Conservation (phyloP, 257 asterid species). For the Capsicum rhomboideum region DNA sequence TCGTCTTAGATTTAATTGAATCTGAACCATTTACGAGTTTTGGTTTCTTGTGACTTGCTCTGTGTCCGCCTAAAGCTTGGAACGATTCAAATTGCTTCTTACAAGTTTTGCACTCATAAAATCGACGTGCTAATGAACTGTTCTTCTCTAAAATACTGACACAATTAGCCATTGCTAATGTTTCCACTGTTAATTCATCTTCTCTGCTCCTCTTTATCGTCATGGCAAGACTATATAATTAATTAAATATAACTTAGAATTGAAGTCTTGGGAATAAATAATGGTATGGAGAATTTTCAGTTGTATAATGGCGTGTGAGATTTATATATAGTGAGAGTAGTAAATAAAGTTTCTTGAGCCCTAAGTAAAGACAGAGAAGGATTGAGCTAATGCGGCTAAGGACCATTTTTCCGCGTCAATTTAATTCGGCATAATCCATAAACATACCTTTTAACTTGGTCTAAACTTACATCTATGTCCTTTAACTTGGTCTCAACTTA, state of each 20-base stretch:
- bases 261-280: not conserved
- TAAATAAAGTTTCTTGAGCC: not conserved
- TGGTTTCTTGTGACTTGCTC: conserved; percentile 28
- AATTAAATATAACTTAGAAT: too few species aligned
- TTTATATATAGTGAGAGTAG: not conserved
- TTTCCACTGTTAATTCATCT: not conserved
- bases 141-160: not conserved
- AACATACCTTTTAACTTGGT: too few species aligned
- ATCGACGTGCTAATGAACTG: not conserved
- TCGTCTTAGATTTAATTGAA: not conserved
- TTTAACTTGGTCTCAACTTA: too few species aligned
- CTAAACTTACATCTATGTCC: too few species aligned
- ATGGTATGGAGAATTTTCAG: not conserved
- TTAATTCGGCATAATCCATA: too few species aligned
- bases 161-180: conserved; percentile 12
- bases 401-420: not conserved
- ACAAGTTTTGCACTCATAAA: conserved; percentile 28
- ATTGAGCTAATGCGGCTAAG: not conserved
- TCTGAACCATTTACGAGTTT: not conserved
- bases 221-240: not conserved
- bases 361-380: not conserved
- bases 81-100: conserved; percentile 13
- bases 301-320: too few species aligned
- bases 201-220: not conserved
- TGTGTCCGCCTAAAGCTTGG: conserved; percentile 33